Conservation (phyloP, 768 basidiomycete genomes). For the Agrocybe praecox region DNA sequence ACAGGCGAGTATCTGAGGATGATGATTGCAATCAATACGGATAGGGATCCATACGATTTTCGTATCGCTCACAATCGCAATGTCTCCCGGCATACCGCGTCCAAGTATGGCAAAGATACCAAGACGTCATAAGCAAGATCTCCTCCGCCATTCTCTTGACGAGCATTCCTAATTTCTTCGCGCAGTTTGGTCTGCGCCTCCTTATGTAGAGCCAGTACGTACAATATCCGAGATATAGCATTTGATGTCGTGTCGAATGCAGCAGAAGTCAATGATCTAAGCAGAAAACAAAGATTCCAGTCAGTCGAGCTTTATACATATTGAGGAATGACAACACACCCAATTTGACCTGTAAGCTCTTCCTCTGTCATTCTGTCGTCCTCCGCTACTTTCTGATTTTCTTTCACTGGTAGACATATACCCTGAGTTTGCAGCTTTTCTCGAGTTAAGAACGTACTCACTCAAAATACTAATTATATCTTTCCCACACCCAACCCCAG, state of each 20-base stretch:
- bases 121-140: slow-evolving; percentile 40
- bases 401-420: too few relatives aligned
- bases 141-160: slow-evolving; percentile 12
- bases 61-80: slow-evolving; percentile 31
- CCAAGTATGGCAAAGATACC: slow-evolving; percentile 35
- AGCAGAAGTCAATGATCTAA: slow-evolving; percentile 33
- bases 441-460: slow-evolving; percentile 21
- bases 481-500: slow-evolving; percentile 40
- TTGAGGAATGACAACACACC: slow-evolving; percentile 12
- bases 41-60: not conserved
- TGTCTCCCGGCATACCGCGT: slow-evolving; percentile 43
- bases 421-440: too few relatives aligned
- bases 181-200: slow-evolving; percentile 37
- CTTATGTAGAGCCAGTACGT: slow-evolving; percentile 31
- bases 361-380: slow-evolving; percentile 34
- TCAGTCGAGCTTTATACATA: not conserved
- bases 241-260: slow-evolving; percentile 47
- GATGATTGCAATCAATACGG: not conserved
- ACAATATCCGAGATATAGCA: slow-evolving; percentile 38
- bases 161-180: slow-evolving; percentile 32
- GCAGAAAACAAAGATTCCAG: not conserved
- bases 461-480: slow-evolving; percentile 50
- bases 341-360: slow-evolving; percentile 36
- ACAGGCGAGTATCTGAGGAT: slow-evolving; percentile 22
- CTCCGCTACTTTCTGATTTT: slow-evolving; percentile 31